Evolutionary conservation across 345 rosid genomes (phyloP), one percentile per base, ranked within the genome.

Genomic region (Salix arbutifolia): DNA sequence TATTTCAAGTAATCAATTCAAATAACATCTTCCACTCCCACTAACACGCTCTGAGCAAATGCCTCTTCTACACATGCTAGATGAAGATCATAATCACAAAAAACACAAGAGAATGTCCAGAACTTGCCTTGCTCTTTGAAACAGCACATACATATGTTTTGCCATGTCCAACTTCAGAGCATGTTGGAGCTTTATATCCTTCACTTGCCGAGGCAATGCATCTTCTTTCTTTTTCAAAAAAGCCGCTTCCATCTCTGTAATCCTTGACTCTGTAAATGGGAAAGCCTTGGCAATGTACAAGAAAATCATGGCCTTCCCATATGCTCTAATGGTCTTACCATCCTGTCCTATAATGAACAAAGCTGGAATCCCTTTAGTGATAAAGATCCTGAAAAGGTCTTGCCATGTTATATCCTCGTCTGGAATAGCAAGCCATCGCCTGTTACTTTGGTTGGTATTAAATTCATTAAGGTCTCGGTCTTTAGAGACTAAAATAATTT

Each of bases 341-440:
- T 90, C 91, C 1, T 87, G 85, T 80, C 96, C 97, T 18, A 90
- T 85, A 33, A 93, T 73, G 74, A 90, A 86, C 35, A 93, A 38
- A 37, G 90, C 88, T 3, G 94, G 97, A 73, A 93, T 91, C 71
- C 82, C 88, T 84, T 89, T 89, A 78, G 91, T 80, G 83, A 84
- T 75, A 85, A 88, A 91, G 79, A 91, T 86, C 77, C 97, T 85
- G 72, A 92, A 85, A 8, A 93, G 88, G 75, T 89, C 94, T 74
- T 85, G 89, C 38, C 91, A 83, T 3, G 85, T 83, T 77, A 83
- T 84, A 75, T 90, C 97, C 61, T 89, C 94, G 17, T 86, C 90
- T 13, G 97, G 96, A 69, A 93, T 74, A 33, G 92, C 91, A 28
- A 90, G 88, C 97, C 96, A 91, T 3, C 94, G 96, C 94, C 90